phyloP scores from a whole-genome alignment of 108 stramenopile species.

The Cyclotella baltica region DNA sequence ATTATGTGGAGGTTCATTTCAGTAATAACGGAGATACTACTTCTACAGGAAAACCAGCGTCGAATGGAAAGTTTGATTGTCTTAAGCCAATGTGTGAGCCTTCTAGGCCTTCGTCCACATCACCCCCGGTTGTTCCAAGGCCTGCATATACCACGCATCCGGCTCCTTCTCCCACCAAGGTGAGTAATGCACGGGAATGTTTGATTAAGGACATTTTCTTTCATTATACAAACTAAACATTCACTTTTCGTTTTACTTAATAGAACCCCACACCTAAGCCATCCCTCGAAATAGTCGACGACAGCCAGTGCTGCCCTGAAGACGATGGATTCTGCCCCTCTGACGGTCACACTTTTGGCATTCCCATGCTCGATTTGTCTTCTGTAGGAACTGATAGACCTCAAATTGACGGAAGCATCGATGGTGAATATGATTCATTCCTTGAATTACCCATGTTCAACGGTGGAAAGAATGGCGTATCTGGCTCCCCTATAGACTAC shows the following conservation, averaged over 20 bases:
- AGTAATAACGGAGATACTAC: background rate
- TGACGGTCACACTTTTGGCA: background rate
- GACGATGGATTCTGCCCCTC: constrained; percentile 7
- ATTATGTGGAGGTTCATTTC: constrained; percentile 20
- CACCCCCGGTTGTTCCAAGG: background rate
- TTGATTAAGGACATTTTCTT: no score
- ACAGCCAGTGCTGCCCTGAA: constrained; percentile 6
- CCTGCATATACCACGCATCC: background rate
- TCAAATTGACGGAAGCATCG: background rate
- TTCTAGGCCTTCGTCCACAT: background rate
- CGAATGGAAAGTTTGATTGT: constrained; percentile 7
- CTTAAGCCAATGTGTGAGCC: background rate
- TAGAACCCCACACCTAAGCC: background rate
- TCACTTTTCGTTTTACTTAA: background rate
- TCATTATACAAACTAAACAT: background rate
- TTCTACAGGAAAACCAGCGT: constrained; percentile 2
- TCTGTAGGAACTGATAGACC: background rate
- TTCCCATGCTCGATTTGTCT: background rate
- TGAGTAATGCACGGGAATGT: no score
- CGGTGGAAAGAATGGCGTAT: constrained; percentile 4
- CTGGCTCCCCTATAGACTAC: background rate
- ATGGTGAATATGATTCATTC: background rate
- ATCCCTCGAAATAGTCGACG: background rate
- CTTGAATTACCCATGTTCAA: constrained; percentile 10
- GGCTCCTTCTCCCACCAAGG: background rate